Percentiles rank a stretch among this genome's conserved stretches.
These are phyloP conservation scores for Xylariaceae sp. DNA, from an alignment of 2,329 filamentous ascomycete species.

Conservation along the genomic window DNA sequence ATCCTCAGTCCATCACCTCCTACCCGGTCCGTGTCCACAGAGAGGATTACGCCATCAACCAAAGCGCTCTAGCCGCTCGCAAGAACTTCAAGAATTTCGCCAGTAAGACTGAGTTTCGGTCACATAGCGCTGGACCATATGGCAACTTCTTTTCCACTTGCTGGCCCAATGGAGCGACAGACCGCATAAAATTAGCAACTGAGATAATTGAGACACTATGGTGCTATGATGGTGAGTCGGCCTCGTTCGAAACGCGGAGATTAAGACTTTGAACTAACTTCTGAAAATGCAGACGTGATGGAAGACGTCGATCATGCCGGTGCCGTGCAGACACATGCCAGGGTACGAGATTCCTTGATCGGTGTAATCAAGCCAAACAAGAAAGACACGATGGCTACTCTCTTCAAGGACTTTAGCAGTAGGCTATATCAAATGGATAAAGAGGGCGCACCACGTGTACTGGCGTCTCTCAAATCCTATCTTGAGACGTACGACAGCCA, in stretches of 20 bases:
- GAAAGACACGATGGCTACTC: conserved; percentile 13
- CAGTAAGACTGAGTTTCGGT: conserved; percentile 13
- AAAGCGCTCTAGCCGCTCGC: conserved; percentile 16
- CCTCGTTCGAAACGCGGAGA: background rate
- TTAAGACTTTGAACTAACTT: conserved; percentile 1
- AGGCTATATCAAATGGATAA: conserved; percentile 17
- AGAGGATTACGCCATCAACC: conserved; percentile 16
- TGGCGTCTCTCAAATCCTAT: conserved; percentile 16
- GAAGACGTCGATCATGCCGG: conserved; percentile 17
- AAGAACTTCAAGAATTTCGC: conserved; percentile 18
- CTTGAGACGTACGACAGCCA: conserved; percentile 22
- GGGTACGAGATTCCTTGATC: conserved; percentile 13
- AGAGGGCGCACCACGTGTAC: conserved; percentile 14
- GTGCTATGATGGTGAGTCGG: conserved; percentile 19
- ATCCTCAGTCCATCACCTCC: conserved; percentile 15
- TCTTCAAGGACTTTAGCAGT: conserved; percentile 17
- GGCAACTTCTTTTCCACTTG: conserved; percentile 20
- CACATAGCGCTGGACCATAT: conserved; percentile 17
- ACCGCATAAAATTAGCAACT: conserved; percentile 18
- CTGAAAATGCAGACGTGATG: conserved; percentile 13
- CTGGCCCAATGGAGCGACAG: conserved; percentile 18
- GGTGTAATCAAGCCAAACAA: conserved; percentile 8
- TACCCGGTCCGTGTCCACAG: conserved; percentile 19
- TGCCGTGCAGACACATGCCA: conserved; percentile 15
- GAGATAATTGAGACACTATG: conserved; percentile 21